Percentiles rank a stretch among this genome's conserved stretches.
Evolutionary conservation across 441 rosid species (phyloP).

Genomic region (Macaranga tanarius): DNA sequence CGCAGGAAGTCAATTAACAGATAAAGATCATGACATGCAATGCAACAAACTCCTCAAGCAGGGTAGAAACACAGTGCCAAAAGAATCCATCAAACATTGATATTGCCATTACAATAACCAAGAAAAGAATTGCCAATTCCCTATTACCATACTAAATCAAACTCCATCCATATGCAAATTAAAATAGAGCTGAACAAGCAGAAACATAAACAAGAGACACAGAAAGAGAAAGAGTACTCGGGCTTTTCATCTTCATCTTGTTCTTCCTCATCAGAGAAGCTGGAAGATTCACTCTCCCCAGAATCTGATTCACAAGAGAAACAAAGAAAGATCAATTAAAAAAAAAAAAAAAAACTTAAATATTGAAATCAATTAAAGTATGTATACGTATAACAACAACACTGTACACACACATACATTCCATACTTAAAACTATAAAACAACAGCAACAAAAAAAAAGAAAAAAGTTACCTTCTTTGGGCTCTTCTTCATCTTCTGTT

Average conservation of each 20-base stretch:
- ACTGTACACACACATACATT: conserved; percentile 15
- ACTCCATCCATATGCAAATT: background rate
- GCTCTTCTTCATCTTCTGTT: conserved; percentile 6
- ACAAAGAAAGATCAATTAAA: conserved; percentile 17
- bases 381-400: conserved; percentile 17
- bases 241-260: conserved; percentile 44
- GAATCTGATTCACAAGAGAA: conserved; percentile 45
- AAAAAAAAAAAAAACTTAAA: conserved; percentile 26
- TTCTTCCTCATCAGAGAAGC: conserved; percentile 53
- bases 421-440: conserved; percentile 18
- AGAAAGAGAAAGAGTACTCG: conserved; percentile 40
- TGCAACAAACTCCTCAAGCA: background rate
- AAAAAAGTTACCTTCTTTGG: conserved; percentile 14
- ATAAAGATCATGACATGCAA: background rate
- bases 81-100: background rate
- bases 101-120: background rate
- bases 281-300: conserved; percentile 50
- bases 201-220: no score
- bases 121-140: background rate
- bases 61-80: no score
- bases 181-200: no score
- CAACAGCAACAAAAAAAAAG: background rate
- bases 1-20: background rate
- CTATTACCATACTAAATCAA: background rate
- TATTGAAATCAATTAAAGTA: conserved; percentile 16